Base-by-base conservation (phyloP, 2,329 filamentous ascomycete genomes). In the Alternaria infectoria region DNA sequence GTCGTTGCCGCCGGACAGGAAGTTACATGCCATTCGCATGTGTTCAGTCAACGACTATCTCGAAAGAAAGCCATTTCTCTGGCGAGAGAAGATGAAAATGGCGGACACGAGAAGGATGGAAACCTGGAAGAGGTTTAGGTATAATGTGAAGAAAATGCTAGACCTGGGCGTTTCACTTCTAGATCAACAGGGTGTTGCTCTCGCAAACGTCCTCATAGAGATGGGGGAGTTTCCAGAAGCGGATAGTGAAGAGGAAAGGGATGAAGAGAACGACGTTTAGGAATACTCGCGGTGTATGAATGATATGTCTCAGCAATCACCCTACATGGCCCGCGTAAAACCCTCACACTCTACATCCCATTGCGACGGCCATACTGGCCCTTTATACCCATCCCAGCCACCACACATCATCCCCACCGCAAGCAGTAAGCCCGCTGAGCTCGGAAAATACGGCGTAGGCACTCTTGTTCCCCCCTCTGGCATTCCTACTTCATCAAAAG, bases 371-470 rank as follows among this genome's bases (percentile, higher is more conserved):
- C 85, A 87, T 54, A 85, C 80, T 32, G 74, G 64, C 8, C 80
- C 84, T n/a, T 81, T 79, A 50, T 71, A 73, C 2, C 81, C 84
- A 69, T 87, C 85, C 86, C 86, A 88, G 2, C 75, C 86, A 2
- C 85, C 85, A 11, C 84, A 83, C 83, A 88, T 84, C 85, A 88
- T 87, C 3, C 84, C 86, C 61, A 86, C 78, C 0, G 85, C 85
- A 30, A 86, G 71, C 69, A 88, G 66, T 61, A 88, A 76, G 2
- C 81, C 81, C 3, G 83, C 81, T 36, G 82, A 81, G 19, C 82
- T 83, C 0, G 86, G 86, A 61, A 88, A 87, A 73, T 88, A 88
- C 10, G 86, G 87, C 26, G 86, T 88, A 2, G 86, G 81, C 9
- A 87, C 86, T 45, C 83, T 79, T 5, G 80, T 77, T 1, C 85